phyloP scores from a whole-genome alignment of 495 filamentous ascomycete species.

The Penicillium cinerascens region DNA sequence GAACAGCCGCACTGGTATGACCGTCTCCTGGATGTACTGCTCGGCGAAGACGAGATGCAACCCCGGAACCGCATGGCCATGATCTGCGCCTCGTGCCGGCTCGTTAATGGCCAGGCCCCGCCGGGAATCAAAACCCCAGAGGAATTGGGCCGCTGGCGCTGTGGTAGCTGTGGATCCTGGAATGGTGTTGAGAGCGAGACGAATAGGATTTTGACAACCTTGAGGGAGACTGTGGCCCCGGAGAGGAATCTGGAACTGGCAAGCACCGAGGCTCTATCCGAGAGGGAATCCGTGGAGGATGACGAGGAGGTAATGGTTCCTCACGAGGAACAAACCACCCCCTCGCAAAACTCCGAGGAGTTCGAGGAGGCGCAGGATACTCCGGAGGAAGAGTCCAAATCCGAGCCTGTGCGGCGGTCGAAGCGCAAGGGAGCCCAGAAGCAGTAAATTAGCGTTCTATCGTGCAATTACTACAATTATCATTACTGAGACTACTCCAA shows the following conservation, averaged over 20 bases:
- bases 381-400: constrained; percentile 7
- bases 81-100: constrained; percentile 76
- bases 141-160: constrained; percentile 86
- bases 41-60: constrained; percentile 93
- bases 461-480: neutral
- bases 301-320: constrained; percentile 28
- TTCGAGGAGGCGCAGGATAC: constrained; percentile 8
- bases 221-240: constrained; percentile 17
- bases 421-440: constrained; percentile 22
- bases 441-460: neutral
- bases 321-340: constrained; percentile 23
- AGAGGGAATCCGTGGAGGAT: constrained; percentile 20
- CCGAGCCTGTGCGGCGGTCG: constrained; percentile 20
- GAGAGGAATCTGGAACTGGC: constrained; percentile 23
- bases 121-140: constrained; percentile 74
- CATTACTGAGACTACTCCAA: neutral
- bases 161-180: constrained; percentile 74
- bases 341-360: constrained; percentile 13
- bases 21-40: constrained; percentile 81
- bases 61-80: constrained; percentile 87
- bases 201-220: constrained; percentile 52
- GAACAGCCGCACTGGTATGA: constrained; percentile 82
- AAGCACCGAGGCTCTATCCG: constrained; percentile 14
- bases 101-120: constrained; percentile 95
- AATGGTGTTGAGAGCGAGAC: constrained; percentile 80